A percentile compares a stretch with the other conserved stretches of the same genome.
phyloP scores from a whole-genome alignment of 305 asterid genomes.

The Solanum hybrid region DNA sequence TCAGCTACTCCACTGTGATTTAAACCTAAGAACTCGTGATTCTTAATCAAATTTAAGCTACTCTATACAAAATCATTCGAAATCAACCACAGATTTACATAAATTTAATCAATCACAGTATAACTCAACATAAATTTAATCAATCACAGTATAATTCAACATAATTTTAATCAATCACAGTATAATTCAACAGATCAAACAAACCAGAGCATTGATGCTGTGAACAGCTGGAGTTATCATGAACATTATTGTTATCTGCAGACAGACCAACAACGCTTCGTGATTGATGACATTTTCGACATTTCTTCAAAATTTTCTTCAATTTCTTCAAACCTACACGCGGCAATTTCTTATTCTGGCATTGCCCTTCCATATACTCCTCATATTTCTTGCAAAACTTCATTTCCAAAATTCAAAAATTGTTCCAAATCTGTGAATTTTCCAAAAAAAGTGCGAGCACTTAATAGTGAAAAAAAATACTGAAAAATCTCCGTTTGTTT shows the following conservation, averaged over 20 bases:
- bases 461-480: background rate
- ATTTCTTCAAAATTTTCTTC: conserved; percentile 66
- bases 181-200: background rate
- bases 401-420: conserved; percentile 25
- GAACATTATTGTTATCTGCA: background rate
- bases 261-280: background rate
- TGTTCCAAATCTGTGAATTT: background rate
- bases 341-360: conserved; percentile 50
- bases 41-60: background rate
- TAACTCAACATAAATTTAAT: too few relatives aligned
- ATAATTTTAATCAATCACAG: background rate
- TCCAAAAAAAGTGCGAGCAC: background rate
- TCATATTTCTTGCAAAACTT: conserved; percentile 92
- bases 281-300: conserved; percentile 34
- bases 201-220: conserved; percentile 68
- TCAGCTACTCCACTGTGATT: background rate
- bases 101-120: background rate
- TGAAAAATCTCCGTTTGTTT: background rate
- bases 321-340: conserved; percentile 74
- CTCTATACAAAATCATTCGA: background rate
- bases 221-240: conserved; percentile 32
- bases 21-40: background rate
- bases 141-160: too few relatives aligned
- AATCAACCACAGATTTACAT: background rate
- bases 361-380: conserved; percentile 69